Base-by-base conservation (phyloP, 768 basidiomycete genomes). In the Tylopilus sp. region DNA sequence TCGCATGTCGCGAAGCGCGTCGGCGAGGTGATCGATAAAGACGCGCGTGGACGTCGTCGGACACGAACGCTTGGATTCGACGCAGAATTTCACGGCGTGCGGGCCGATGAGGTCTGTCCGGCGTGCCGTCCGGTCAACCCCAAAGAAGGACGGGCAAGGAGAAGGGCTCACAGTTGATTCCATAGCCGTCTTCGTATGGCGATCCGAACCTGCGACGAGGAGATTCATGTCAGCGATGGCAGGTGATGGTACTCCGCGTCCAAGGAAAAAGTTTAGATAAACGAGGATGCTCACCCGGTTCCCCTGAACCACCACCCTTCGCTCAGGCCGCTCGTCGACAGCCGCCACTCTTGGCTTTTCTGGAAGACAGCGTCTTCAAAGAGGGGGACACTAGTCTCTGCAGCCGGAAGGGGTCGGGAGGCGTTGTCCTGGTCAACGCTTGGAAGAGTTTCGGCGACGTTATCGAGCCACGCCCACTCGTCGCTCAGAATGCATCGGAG, bases 251-350 rank as follows among this genome's bases (percentile, higher is more conserved):
- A 34, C 19, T 22, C 24, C 13, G 44, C 21, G 14, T 45, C 31
- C 14, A 26, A 1, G 28, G 26, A 25, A 8, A 33, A 24, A 22
- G 30, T 34, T n/a, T 25, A 11, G 29, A 9, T 48, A 21, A 6
- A 19, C 46, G 16, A 6, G 34, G 17, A 16, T 29, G 57, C 80
- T 54, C 57, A 84, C 79, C 94, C 94, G 9, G 94, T 97, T 2
- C 95, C 94, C 44, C 83, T 82, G 74, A 97, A 98, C 34, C 86
- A 75, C 58, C 84, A 79, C 0, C 94, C 94, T 24, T 89, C 87
- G 70, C 88, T 92, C 58, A 97, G 69, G 8, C 88, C 92, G 71
- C 91, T 95, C 8, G 94, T 96, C 56, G 88, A 91, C 36, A 97
- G 74, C 60, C 86, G 88, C 95, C 94, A 97, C 55, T 81, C 79